Base-by-base conservation (phyloP, 2,329 filamentous ascomycete genomes). In the Colletotrichum sp. region DNA sequence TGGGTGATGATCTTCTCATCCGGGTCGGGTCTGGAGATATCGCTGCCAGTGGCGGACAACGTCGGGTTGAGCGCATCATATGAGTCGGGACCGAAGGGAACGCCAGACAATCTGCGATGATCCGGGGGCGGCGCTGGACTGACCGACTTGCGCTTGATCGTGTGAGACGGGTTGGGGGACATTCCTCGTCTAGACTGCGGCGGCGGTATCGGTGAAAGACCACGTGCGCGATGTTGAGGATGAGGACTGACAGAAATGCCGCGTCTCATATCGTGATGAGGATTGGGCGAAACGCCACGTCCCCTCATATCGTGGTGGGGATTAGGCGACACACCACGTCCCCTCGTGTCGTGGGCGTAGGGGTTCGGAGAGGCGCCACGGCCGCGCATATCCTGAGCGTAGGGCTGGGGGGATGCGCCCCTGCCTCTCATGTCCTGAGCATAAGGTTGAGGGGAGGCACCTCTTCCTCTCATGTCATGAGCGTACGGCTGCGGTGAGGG, bases 81-180 rank as follows among this genome's bases (percentile, higher is more conserved):
- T 39, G 92, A 93, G 81, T 96, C 95, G 0, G 95, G 95, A 0
- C 92, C 91, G 79, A 95, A 96, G 0, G 94, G 94, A 6, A 94
- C 84, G 18, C 89, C 90, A 3, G 93, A 94, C 7, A 91, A 80
- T 66, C 90, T 86, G 74, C 91, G 88, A 63, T 86, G 83, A 63
- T 85, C 88, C 69, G 85, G 87, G 26, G 82, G 89, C 77, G 94
- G 94, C 2, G 91, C 90, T 4, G 94, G 93, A 79, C 94, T 95
- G 36, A 96, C 91, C 2, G 94, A 95, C 83, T 96, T 96, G 68
- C 94, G 91, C 75, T 86, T 89, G 77, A 92, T 92, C 39, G 89
- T 91, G 77, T 90, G 89, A 79, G 88, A 83, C 78, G 89, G 82
- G 79, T 84, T 82, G 18, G 82, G 89, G 60, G 86, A 89, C 68